These are phyloP conservation scores for Endogone sp. DNA, from an alignment of 192 early-diverging fungal species.

Conservation along the genomic window DNA sequence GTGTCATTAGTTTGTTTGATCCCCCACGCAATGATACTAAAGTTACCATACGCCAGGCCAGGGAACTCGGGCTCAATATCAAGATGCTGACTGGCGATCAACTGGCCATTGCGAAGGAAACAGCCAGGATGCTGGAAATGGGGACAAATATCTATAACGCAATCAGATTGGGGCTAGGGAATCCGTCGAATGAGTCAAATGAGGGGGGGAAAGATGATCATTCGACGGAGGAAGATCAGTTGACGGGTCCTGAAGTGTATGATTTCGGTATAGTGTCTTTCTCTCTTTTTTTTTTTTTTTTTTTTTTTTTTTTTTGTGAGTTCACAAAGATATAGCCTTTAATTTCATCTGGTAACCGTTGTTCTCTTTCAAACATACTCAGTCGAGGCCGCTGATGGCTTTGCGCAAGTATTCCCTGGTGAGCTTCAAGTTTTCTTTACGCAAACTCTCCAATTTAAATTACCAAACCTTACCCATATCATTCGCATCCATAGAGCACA, in stretches of 20 bases:
- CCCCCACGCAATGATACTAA: conserved; percentile 78
- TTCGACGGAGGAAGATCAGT: conserved; percentile 47
- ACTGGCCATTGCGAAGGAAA: conserved; percentile 72
- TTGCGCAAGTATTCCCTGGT: conserved; percentile 62
- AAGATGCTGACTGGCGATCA: conserved; percentile 97
- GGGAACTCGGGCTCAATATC: conserved; percentile 70
- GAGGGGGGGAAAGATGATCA: conserved; percentile 8
- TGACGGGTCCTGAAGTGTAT: no score
- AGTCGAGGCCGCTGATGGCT: conserved; percentile 67
- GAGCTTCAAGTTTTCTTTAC: no score
- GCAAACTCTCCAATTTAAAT: no score
- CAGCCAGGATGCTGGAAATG: conserved; percentile 64
- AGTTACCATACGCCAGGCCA: conserved; percentile 72
- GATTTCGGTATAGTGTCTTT: no score
- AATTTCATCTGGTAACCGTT: no score
- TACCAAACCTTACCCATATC: no score
- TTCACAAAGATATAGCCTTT: no score
- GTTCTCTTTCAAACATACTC: no score
- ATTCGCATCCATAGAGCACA: conserved; percentile 73
- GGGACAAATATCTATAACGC: conserved; percentile 70
- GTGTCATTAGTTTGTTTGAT: conserved; percentile 72
- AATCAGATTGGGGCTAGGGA: conserved; percentile 58
- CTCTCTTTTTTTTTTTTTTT: no score
- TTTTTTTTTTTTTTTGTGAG: no score
- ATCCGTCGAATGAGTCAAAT: neutral